Base-by-base conservation (phyloP, 805 yeast genomes). In the Lachancea lanzarotensis region DNA sequence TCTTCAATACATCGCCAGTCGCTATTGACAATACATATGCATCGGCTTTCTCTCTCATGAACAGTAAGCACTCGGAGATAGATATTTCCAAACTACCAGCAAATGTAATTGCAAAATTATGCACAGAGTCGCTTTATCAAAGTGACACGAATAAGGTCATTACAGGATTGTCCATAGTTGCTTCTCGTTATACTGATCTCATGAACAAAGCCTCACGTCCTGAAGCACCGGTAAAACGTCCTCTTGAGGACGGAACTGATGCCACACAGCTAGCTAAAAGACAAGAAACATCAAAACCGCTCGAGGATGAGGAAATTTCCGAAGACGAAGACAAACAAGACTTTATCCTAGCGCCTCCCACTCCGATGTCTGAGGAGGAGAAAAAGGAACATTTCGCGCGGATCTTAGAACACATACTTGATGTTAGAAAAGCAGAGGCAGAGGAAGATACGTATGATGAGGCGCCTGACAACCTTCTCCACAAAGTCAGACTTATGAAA, bases 71-170 rank as follows among this genome's bases (percentile, higher is more conserved):
- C 46, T 73, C 78, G 27, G 73, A 73, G 32, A 83, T 87, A 57
- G 91, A 91, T 60, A 76, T 87, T 45, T 72, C 86, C 2, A 67
- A 76, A 9, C 67, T 93, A 7, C 83, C 93, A 4, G 75, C 74
- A 18, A 78, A 79, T 41, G 70, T 83, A 1, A 73, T 89, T 45
- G 74, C 57, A 73, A 18, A 73, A 76, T 37, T 81, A 82, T 74
- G 86, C 82, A 13, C 68, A 77, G 45, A 75, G 77, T 88, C 95
- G 0, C 68, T 93, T 45, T 68, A 72, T 15, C 74, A 74, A 35
- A 76, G 78, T 0, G 75, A 76, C 40, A 66, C 73, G 0, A 68
- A 69, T 3, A 74, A 72, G 47, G 69, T 91, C 20, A 69, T 78
- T 13, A 75, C 78, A 43, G 95, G 87, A 1, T 66, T 89, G 47